Percentiles rank a stretch among this genome's conserved stretches.
Evolutionary conservation across 768 basidiomycete species (phyloP).

Genomic region (Termitomyces bulborhizus): DNA sequence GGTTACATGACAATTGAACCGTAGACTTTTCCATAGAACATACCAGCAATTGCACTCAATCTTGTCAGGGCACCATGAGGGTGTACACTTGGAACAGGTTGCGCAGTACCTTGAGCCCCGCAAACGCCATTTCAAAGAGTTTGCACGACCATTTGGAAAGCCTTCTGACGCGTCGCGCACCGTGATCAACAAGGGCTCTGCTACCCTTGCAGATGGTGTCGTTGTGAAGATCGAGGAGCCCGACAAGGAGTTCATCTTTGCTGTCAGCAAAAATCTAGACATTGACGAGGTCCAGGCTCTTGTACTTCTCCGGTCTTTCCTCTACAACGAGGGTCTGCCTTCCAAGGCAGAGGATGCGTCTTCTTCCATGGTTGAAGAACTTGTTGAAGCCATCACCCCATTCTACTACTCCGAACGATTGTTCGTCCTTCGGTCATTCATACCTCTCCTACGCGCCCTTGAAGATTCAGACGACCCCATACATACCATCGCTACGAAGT

Average conservation of each 20-base stretch:
- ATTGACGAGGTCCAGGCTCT: conserved; percentile 82
- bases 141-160: conserved; percentile 60
- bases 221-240: conserved; percentile 57
- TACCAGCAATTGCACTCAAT: conserved; percentile 57
- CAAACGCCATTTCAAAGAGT: conserved; percentile 46
- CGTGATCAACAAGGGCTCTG: conserved; percentile 59
- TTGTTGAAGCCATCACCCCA: conserved; percentile 66
- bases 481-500: conserved; percentile 44
- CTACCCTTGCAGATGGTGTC: conserved; percentile 64
- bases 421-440: conserved; percentile 58
- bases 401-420: conserved; percentile 83
- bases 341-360: conserved; percentile 37
- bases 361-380: conserved; percentile 44
- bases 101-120: conserved; percentile 54
- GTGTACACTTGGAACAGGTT: conserved; percentile 51
- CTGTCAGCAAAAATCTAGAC: conserved; percentile 65
- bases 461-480: conserved; percentile 51
- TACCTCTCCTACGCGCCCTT: conserved; percentile 70
- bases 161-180: conserved; percentile 65
- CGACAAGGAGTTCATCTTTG: conserved; percentile 63
- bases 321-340: conserved; percentile 72
- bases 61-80: conserved; percentile 55
- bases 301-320: conserved; percentile 67
- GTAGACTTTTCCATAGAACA: conserved; percentile 36
- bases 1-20: neutral